Conservation (phyloP, 2,329 filamentous ascomycete genomes). For the Paraconiothyrium brasiliense region DNA sequence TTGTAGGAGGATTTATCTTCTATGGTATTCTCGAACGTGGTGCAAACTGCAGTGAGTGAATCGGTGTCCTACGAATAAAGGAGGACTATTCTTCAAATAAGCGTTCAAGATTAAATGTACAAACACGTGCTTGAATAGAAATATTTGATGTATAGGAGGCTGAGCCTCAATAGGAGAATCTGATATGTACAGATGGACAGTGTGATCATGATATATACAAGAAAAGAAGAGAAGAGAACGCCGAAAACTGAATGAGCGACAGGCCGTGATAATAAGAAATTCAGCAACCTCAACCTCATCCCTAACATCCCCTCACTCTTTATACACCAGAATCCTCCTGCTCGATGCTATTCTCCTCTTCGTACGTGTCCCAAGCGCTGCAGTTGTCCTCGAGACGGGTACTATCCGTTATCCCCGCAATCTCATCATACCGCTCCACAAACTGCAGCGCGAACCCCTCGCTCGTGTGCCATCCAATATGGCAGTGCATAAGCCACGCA, state of each 20-base stretch:
- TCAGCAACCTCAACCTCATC: too few species aligned
- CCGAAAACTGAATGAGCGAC: neutral
- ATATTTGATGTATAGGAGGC: too few species aligned
- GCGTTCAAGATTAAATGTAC: too few species aligned
- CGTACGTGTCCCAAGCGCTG: constrained; percentile 26
- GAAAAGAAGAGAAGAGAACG: neutral
- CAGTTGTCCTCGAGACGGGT: constrained; percentile 21
- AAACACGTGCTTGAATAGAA: too few species aligned
- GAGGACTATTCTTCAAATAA: too few species aligned
- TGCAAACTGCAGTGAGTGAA: too few species aligned
- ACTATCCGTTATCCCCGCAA: constrained; percentile 30
- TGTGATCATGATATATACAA: too few species aligned
- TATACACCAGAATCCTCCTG: constrained; percentile 43
- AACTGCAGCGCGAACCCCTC: constrained; percentile 48
- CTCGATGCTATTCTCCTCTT: constrained; percentile 23
- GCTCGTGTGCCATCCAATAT: constrained; percentile 50
- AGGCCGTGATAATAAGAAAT: neutral
- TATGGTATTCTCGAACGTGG: too few species aligned
- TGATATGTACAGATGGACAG: too few species aligned
- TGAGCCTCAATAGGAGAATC: too few species aligned
- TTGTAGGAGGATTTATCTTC: too few species aligned
- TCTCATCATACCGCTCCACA: constrained; percentile 40
- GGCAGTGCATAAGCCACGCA: constrained; percentile 20
- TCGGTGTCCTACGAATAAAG: too few species aligned
- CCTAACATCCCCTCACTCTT: neutral